Evolutionary conservation across 306 rosid species (phyloP), one percentile per base, ranked within the genome.

Genomic region (Cicer cuneatum): DNA sequence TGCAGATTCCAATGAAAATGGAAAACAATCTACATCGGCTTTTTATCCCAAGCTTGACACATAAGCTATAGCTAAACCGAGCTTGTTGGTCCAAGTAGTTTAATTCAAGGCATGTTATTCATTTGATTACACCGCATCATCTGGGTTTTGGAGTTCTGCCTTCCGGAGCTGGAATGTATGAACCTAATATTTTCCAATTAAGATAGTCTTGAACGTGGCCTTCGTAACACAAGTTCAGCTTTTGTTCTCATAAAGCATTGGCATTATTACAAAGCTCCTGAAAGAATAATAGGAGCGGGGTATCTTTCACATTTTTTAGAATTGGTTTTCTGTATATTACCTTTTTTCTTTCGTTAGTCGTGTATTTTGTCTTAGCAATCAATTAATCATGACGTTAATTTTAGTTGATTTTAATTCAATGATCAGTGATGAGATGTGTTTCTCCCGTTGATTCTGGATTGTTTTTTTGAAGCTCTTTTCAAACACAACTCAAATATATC

Each of bases 1-100:
- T 86, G 84, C 89, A 41, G 95, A 92, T 85, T 92, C 96, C 71
- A 90, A 90, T 81, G 98, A 95, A 67, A 73, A 80, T 38, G 97
- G 90, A 53, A 86, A 85, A 71, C 42, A 58, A 11, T 85, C 70
- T 86, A 15, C 53, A 67, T 76, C 93, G 12, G 89, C 87, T 57
- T 85, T 85, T 39, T 88, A 86, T 78, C 91, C 91, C 46, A 15
- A 75, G 10, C 79, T 86, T 54, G 89, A 89, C 67, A 77, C 41
- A 35, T 89, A 80, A 79, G 81, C 71, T 45, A 47, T 43, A 49
- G 61, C 54, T 42, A 63, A 63, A 67, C 29, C 12, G 65, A 57
- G 56, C 46, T 38, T 43, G 16, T 19, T 66, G 45, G 79, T 66
- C 70, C 68, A 66, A 80, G 58, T 83, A 74, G 53, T 52, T 46